Conservation (phyloP, 495 filamentous ascomycete species). For the Paragyromitra xinjiangensis region DNA sequence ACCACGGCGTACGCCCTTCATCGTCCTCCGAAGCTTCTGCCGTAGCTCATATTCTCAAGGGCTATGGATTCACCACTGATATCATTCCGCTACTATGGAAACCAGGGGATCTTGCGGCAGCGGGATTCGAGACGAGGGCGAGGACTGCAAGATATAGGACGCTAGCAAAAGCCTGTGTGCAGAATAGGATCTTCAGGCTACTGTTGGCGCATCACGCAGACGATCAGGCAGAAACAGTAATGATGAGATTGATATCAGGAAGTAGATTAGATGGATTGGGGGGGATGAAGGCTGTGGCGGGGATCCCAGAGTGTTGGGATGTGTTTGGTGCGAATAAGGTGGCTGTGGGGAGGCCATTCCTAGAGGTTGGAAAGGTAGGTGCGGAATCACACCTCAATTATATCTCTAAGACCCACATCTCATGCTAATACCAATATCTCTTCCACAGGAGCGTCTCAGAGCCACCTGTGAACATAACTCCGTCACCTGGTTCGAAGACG, state of each 20-base stretch:
- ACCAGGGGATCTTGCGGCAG: conserved; percentile 64
- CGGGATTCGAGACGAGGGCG: conserved; percentile 76
- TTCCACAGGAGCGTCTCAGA: conserved; percentile 73
- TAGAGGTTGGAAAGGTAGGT: conserved; percentile 73
- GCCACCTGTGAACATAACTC: conserved; percentile 73
- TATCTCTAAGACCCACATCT: neutral
- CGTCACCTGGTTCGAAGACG: conserved; percentile 81
- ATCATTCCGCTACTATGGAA: conserved; percentile 61
- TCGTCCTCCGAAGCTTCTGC: conserved; percentile 73
- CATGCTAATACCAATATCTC: conserved; percentile 56
- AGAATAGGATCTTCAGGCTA: conserved; percentile 59
- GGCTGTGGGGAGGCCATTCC: conserved; percentile 75
- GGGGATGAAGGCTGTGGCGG: conserved; percentile 70
- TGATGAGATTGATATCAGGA: conserved; percentile 84
- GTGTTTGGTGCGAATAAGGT: conserved; percentile 74
- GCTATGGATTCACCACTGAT: conserved; percentile 38
- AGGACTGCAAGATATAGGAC: conserved; percentile 76
- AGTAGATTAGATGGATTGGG: conserved; percentile 76
- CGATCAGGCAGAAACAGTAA: conserved; percentile 86
- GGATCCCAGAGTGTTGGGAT: conserved; percentile 85
- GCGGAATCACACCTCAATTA: neutral
- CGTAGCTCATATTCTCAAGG: conserved; percentile 66
- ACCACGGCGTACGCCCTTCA: conserved; percentile 76
- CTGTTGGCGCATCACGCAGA: conserved; percentile 78
- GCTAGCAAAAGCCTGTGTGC: conserved; percentile 69